Evolutionary conservation across 805 yeast genomes (phyloP).

Genomic region (Yamadazyma olivae): DNA sequence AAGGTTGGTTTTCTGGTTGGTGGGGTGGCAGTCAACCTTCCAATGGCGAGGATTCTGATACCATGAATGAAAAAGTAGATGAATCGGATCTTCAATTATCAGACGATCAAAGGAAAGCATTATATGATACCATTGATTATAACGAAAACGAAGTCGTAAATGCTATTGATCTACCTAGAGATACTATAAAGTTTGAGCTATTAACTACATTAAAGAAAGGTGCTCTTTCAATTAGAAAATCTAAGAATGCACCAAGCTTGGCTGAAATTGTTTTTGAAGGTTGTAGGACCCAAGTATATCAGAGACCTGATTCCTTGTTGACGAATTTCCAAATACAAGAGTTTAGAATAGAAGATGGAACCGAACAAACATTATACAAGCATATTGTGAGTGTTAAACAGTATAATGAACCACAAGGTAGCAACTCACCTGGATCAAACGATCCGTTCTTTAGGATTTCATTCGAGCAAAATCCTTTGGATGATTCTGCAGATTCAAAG

Average conservation of each 20-base stretch:
- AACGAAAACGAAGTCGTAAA: slow-evolving; percentile 60
- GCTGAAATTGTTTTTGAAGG: slow-evolving; percentile 84
- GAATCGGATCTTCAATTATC: slow-evolving; percentile 47
- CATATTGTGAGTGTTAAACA: slow-evolving; percentile 85
- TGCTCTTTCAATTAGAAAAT: slow-evolving; percentile 58
- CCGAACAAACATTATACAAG: slow-evolving; percentile 73
- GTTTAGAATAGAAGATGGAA: slow-evolving; percentile 84
- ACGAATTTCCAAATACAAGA: slow-evolving; percentile 75
- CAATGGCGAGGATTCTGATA: neutral
- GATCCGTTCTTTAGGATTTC: slow-evolving; percentile 79
- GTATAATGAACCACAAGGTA: slow-evolving; percentile 28
- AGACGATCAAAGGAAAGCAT: slow-evolving; percentile 84
- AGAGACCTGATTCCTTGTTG: slow-evolving; percentile 75
- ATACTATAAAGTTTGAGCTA: slow-evolving; percentile 64
- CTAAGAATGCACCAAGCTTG: slow-evolving; percentile 44
- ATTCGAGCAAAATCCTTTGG: slow-evolving; percentile 85
- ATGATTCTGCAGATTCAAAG: slow-evolving; percentile 77
- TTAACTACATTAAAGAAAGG: slow-evolving; percentile 72
- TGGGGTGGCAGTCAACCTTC: slow-evolving; percentile 41
- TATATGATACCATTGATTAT: slow-evolving; percentile 90
- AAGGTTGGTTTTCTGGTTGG: slow-evolving; percentile 73
- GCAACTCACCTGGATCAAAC: slow-evolving; percentile 6
- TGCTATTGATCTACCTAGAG: slow-evolving; percentile 66
- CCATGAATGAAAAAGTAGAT: neutral
- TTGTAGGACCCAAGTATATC: slow-evolving; percentile 67